Evolutionary conservation across 352 stramenopile genomes (phyloP).

Genomic region (Phytophthora pluvialis): DNA sequence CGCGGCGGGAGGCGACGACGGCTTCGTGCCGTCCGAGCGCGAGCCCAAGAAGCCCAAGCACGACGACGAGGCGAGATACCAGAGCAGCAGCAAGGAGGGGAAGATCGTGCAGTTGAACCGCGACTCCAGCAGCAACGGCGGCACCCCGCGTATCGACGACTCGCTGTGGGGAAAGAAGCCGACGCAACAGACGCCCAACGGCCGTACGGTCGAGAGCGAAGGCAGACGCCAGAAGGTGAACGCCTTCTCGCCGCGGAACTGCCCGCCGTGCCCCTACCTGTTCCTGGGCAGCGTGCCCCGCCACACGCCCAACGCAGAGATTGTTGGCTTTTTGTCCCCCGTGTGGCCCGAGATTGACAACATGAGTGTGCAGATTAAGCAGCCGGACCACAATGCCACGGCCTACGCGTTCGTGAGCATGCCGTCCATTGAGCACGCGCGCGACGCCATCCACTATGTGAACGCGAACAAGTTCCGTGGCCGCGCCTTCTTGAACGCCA

Average conservation of each 20-base stretch:
- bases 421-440: slow-evolving; percentile 54
- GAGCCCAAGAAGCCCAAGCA: slow-evolving; percentile 41
- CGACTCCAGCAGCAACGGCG: slow-evolving; percentile 20
- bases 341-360: slow-evolving; percentile 56
- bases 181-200: slow-evolving; percentile 8
- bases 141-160: slow-evolving; percentile 9
- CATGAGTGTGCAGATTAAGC: slow-evolving; percentile 68
- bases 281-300: slow-evolving; percentile 73
- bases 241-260: slow-evolving; percentile 40
- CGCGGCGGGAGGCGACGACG: neutral
- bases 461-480: slow-evolving; percentile 45
- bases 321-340: slow-evolving; percentile 57
- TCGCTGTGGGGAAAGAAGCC: slow-evolving; percentile 19
- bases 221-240: slow-evolving; percentile 31
- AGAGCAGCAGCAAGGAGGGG: slow-evolving; percentile 27
- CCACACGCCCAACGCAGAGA: slow-evolving; percentile 44
- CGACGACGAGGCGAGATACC: slow-evolving; percentile 16
- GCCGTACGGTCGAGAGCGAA: slow-evolving; percentile 30
- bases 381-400: slow-evolving; percentile 39
- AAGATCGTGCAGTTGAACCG: slow-evolving; percentile 38
- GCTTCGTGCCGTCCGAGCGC: slow-evolving; percentile 19
- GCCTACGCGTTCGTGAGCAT: slow-evolving; percentile 78
- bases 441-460: slow-evolving; percentile 61
- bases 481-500: slow-evolving; percentile 54
- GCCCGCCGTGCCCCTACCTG: slow-evolving; percentile 70